A percentile compares a stretch with the other conserved stretches of the same genome.
Conservation (phyloP, 345 rosid species). For the Camelina laxa region DNA sequence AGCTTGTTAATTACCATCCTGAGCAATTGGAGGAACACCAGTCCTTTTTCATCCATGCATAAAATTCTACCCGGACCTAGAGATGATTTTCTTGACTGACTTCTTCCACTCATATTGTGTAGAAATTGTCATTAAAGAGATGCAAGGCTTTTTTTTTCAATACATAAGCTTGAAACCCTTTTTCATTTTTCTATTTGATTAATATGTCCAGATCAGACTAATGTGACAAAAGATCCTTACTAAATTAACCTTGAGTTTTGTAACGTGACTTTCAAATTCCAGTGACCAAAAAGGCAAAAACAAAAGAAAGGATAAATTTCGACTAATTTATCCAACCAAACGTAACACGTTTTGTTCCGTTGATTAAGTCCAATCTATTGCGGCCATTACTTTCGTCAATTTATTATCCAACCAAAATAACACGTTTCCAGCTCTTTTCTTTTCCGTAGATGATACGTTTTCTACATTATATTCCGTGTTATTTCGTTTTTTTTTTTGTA, state of each 20-base stretch:
- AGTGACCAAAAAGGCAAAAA: conserved; percentile 8
- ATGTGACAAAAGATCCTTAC: background rate
- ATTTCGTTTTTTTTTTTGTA: too few species aligned
- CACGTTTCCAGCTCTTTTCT: background rate
- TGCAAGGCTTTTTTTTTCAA: background rate
- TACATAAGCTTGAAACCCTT: background rate
- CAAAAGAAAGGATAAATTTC: background rate
- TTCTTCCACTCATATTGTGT: background rate
- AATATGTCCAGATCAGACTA: too few species aligned
- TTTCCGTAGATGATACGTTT: background rate
- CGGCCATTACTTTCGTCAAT: too few species aligned
- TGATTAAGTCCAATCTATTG: background rate
- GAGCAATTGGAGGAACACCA: background rate
- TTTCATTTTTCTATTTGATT: too few species aligned
- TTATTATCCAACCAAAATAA: background rate
- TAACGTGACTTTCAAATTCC: conserved; percentile 4
- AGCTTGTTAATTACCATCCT: background rate
- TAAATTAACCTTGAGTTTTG: background rate
- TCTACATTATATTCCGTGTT: background rate
- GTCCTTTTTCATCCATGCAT: background rate
- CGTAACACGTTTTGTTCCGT: conserved; percentile 2
- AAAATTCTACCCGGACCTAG: background rate
- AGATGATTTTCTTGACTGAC: background rate
- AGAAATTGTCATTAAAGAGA: background rate
- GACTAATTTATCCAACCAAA: conserved; percentile 4